Conservation (phyloP, 345 rosid genomes). For the Physaria fendleri region DNA sequence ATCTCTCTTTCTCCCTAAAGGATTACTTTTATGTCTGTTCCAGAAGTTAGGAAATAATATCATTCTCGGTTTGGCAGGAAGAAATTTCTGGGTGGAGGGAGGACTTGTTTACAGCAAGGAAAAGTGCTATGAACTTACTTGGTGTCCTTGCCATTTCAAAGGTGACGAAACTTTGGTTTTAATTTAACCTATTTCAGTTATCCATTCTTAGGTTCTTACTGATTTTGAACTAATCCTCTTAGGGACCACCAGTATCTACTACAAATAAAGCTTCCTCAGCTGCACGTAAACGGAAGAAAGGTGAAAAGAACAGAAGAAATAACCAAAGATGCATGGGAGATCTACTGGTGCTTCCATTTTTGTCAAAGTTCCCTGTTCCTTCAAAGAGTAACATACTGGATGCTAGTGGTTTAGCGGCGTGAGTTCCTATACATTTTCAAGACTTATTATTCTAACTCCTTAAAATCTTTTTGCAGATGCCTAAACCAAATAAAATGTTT, state of each 20-base stretch:
- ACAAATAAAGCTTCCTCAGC: slow-evolving; percentile 38
- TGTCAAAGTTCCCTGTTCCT: slow-evolving; percentile 66
- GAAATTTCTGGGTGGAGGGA: slow-evolving; percentile 94
- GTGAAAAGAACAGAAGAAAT: slow-evolving; percentile 53
- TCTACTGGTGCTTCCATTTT: slow-evolving; percentile 78
- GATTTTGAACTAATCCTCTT: slow-evolving; percentile 20
- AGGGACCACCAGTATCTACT: slow-evolving; percentile 66
- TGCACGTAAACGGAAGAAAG: slow-evolving; percentile 70
- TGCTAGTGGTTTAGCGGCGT: slow-evolving; percentile 45
- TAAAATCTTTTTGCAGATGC: not conserved
- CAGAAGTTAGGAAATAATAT: not conserved
- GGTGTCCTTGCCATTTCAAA: slow-evolving; percentile 77
- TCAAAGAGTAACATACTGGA: slow-evolving; percentile 41
- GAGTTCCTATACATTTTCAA: slow-evolving; percentile 33
- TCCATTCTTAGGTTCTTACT: slow-evolving; percentile 2
- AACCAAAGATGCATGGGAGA: slow-evolving; percentile 59
- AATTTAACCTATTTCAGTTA: slow-evolving; percentile 7
- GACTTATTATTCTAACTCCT: slow-evolving; percentile 3
- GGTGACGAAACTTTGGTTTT: slow-evolving; percentile 33
- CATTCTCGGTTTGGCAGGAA: slow-evolving; percentile 37
- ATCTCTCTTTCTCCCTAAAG: slow-evolving; percentile 3
- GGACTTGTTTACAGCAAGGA: slow-evolving; percentile 77
- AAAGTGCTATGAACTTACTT: slow-evolving; percentile 80
- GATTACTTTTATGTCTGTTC: not conserved
- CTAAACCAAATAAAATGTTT: not conserved